These are phyloP conservation scores for Graphium sp. DNA, from an alignment of 2,329 filamentous ascomycete genomes.

Conservation along the genomic window DNA sequence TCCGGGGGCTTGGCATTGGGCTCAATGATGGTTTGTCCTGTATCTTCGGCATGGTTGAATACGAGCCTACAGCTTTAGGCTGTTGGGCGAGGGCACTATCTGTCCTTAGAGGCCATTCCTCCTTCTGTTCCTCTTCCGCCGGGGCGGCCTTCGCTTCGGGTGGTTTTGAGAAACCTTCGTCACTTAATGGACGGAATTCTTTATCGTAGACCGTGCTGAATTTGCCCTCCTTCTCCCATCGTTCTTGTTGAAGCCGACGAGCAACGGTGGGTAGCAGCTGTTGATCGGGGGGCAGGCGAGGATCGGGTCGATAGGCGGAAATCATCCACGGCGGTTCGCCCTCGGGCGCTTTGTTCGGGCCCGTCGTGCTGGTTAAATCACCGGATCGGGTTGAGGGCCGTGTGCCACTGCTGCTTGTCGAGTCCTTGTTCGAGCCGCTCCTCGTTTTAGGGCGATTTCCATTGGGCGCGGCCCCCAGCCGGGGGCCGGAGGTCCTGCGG, in stretches of 20 bases:
- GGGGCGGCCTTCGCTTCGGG: constrained; percentile 14
- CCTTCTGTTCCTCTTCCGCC: constrained; percentile 7
- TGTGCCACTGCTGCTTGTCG: constrained; percentile 26
- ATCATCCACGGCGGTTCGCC: constrained; percentile 93
- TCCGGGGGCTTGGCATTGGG: constrained; percentile 25
- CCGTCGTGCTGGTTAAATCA: constrained; percentile 20
- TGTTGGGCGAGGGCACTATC: constrained; percentile 19
- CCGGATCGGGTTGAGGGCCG: constrained; percentile 48
- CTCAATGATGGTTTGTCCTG: constrained; percentile 19
- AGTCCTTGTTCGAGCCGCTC: constrained; percentile 32
- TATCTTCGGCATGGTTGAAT: constrained; percentile 48
- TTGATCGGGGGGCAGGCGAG: constrained; percentile 81
- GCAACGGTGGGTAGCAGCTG: constrained; percentile 92
- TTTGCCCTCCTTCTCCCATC: constrained; percentile 85
- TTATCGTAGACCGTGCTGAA: constrained; percentile 75
- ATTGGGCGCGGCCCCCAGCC: constrained; percentile 19
- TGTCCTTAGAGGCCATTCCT: constrained; percentile 44
- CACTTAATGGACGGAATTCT: constrained; percentile 70
- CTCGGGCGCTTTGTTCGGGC: constrained; percentile 53
- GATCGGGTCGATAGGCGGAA: constrained; percentile 89
- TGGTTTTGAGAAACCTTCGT: constrained; percentile 34
- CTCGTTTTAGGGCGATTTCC: constrained; percentile 35
- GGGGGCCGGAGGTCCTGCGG: constrained; percentile 26
- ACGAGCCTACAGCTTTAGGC: constrained; percentile 27
- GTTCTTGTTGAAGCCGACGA: constrained; percentile 77